phyloP scores from a whole-genome alignment of 441 rosid genomes.

The Erysimum pusillum region DNA sequence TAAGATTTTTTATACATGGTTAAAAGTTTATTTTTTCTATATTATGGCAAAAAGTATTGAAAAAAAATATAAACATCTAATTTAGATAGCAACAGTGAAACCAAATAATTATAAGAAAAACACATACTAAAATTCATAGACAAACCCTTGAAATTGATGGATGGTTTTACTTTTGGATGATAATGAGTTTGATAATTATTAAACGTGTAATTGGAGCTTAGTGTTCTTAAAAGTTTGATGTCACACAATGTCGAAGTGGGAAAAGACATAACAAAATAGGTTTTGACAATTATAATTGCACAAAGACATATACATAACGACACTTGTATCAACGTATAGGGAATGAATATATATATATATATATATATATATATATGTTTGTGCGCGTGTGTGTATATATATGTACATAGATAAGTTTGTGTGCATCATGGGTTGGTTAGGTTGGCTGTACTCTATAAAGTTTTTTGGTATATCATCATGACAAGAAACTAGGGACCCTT shows the following conservation, averaged over 20 bases:
- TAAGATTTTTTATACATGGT: background rate
- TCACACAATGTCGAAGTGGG: slow-evolving; percentile 41
- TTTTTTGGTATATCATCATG: slow-evolving; percentile 39
- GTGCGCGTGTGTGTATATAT: background rate
- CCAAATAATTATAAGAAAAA: background rate
- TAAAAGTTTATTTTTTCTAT: background rate
- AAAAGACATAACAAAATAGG: slow-evolving; percentile 38
- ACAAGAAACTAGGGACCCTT: slow-evolving; percentile 43
- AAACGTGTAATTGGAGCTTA: slow-evolving; percentile 30
- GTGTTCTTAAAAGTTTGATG: slow-evolving; percentile 39
- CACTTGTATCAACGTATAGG: background rate
- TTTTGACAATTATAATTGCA: slow-evolving; percentile 32
- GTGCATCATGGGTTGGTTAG: slow-evolving; percentile 49
- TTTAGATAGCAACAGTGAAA: background rate
- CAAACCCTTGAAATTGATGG: background rate
- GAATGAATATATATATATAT: background rate
- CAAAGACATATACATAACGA: background rate
- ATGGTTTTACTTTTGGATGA: slow-evolving; percentile 23
- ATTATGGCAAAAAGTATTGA: background rate
- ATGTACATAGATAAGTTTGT: slow-evolving; percentile 23
- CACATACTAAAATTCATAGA: slow-evolving; percentile 13
- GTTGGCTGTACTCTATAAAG: slow-evolving; percentile 53
- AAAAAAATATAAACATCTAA: background rate
- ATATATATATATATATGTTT: background rate
- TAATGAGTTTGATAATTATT: slow-evolving; percentile 25